phyloP scores from a whole-genome alignment of 2,329 filamentous ascomycete species.

The Gremmenia infestans region DNA sequence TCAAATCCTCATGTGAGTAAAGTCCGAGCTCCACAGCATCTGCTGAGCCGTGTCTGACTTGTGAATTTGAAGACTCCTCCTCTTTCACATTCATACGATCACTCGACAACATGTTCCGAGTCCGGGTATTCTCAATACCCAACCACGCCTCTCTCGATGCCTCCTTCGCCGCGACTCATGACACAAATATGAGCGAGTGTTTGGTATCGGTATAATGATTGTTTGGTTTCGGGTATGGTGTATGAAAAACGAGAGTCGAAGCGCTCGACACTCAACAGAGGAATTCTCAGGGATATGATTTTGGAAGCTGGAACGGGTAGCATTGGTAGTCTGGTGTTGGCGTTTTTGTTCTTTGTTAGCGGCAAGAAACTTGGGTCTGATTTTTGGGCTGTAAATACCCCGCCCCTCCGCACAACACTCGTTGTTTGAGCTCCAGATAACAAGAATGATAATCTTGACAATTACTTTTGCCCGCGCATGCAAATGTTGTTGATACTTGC shows the following conservation, averaged over 20 bases:
- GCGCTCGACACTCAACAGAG: constrained; percentile 31
- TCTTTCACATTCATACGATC: constrained; percentile 68
- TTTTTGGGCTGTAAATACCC: constrained; percentile 25
- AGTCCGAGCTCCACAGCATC: constrained; percentile 22
- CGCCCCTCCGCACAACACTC: constrained; percentile 3
- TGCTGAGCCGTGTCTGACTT: constrained; percentile 15
- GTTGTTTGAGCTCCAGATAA: constrained; percentile 2
- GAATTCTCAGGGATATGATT: constrained; percentile 17
- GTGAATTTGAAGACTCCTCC: constrained; percentile 60
- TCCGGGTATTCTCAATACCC: constrained; percentile 55
- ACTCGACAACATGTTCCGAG: constrained; percentile 59
- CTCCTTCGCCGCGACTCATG: constrained; percentile 56
- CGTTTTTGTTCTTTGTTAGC: constrained; percentile 12
- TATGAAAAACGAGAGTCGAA: constrained; percentile 28
- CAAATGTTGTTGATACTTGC: no score
- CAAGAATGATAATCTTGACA: background rate
- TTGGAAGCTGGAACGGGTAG: constrained; percentile 15
- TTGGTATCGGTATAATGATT: constrained; percentile 5
- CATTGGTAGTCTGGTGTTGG: constrained; percentile 21
- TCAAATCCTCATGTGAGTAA: constrained; percentile 72
- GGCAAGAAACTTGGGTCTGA: constrained; percentile 2
- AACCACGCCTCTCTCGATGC: constrained; percentile 69
- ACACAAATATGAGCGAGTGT: constrained; percentile 22
- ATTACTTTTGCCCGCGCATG: background rate
- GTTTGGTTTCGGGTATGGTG: constrained; percentile 6